Evolutionary conservation across 2,329 filamentous ascomycete species (phyloP), one percentile per base, ranked within the genome.

Genomic region (Venturia carpophila): DNA sequence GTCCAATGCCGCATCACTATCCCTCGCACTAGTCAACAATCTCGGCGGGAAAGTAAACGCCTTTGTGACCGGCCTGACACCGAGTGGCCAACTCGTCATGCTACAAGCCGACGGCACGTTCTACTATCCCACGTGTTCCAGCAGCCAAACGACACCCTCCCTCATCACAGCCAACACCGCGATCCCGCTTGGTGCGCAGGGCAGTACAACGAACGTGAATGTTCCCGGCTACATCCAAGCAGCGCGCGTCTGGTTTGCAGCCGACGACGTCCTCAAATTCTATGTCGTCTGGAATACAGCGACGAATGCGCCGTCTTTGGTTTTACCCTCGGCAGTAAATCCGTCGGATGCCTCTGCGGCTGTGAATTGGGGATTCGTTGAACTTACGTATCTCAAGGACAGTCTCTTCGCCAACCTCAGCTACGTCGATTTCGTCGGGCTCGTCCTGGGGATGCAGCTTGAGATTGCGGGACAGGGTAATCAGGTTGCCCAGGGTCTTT

Each of bases 381-480:
- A 81, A 65, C 80, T 81, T 69, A 81, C 79, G 0, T 75, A 76
- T 69, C 27, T n/a, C 21, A 80, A 81, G 66, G 73, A 77, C 64
- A 78, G 81, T 66, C 70, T 81, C 19, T 81, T 79, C 65, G 79
- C 78, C 41, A 81, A 81, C 66, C 86, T 92, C 69, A 85, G 81
- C 68, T 87, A 88, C 72, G 89, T 92, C 63, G 89, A 92, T 77
- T 92, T 92, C 75, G 82, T 91, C 67, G 76, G 75, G 60, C 73
- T 80, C 3, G 79, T 76, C 0, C 74, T 81, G 27, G 76, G 69
- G 73, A 88, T 69, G 77, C 76, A 70, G 3, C 67, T 77, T 15
- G 47, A 52, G 45, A 13, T 5, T 3, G 4, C 13, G 24, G 21
- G 52, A 37, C 15, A 17, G 24, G 49, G 49, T 2, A 9, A 21